Base-by-base conservation (phyloP, 106 monocot species). In the Dioscorea zingiberensis region DNA sequence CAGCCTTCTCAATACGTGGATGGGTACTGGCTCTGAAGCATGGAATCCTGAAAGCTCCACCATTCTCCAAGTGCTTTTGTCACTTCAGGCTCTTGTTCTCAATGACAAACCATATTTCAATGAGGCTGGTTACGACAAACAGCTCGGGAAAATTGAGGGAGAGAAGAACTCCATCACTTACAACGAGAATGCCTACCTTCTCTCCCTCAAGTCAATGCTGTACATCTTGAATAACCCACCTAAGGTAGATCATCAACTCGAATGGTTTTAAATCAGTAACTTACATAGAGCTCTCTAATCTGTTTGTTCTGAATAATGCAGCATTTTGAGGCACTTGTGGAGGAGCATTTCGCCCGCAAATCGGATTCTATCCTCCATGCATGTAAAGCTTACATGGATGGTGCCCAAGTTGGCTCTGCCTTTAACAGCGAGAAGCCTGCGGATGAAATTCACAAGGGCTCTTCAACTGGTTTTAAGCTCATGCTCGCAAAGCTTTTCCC, bases 1-100 rank as follows among this genome's bases (percentile, higher is more conserved):
- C 4, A 90, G 89, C 66, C 86, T 90, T 60, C 86, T 90, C 19
- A 90, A 86, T 17, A 90, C 90, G 56, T 90, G 90, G 90, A 62
- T 67, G 13, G 90, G 90, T 16, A 72, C 72, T 29, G 86, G 83
- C 21, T 80, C 68, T 28, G 90, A 90, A 81, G 80, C 73, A 10
- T 90, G 90, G 90, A 63, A 81, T 70, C 75, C 90, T 27, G 69
- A 81, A 60, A 83, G 51, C 58, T 86, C 86, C 3, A 86, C 86
- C 8, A 49, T 90, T 61, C 83, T 90, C 30, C 90, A 90, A 71
- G 55, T 90, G 59, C 66, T 90, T n/a, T 54, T 90, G 19, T 90
- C 90, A 18, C 71, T 90, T 67, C 90, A 90, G 48, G 90, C 83
- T 17, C 83, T 90, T 30, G 90, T 90, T 47, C 78, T 90, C 45